Evolutionary conservation across 2,329 filamentous ascomycete genomes (phyloP).

Genomic region (Aspergillus uvarum): DNA sequence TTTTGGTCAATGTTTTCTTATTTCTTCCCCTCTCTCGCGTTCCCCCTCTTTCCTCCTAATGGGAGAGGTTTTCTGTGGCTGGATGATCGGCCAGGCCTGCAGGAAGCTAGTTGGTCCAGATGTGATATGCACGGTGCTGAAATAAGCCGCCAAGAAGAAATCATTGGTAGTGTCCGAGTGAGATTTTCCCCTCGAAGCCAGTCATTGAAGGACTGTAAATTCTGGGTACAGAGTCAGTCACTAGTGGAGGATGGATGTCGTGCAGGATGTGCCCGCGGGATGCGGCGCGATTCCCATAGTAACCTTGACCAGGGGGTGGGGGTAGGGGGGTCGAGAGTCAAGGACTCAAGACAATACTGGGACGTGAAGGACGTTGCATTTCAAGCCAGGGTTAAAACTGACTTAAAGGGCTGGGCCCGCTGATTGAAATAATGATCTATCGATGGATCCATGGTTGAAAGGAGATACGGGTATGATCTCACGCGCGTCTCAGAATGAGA

Average conservation of each 20-base stretch:
- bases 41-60: conserved; percentile 3
- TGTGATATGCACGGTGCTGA: conserved; percentile 23
- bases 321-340: not conserved
- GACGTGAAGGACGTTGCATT: conserved; percentile 19
- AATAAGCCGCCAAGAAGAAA: conserved; percentile 19
- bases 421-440: not conserved
- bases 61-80: conserved; percentile 21
- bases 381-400: conserved; percentile 7
- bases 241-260: conserved; percentile 21
- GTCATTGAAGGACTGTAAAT: conserved; percentile 10
- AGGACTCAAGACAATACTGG: not conserved
- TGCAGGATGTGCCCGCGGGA: conserved; percentile 25
- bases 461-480: not conserved
- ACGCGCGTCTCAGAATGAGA: not conserved
- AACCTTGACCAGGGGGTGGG: conserved; percentile 22
- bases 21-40: not conserved
- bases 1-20: not conserved
- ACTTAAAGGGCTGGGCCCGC: conserved; percentile 1
- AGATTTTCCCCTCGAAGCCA: conserved; percentile 12
- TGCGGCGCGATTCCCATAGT: conserved; percentile 23
- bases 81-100: conserved; percentile 29
- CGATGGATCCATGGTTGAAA: not conserved
- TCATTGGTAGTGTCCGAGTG: conserved; percentile 17
- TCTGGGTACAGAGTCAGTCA: conserved; percentile 5
- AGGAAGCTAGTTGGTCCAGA: conserved; percentile 33